A percentile compares a stretch with the other conserved stretches of the same genome.
phyloP scores from a whole-genome alignment of 164 flowering plant genomes.

The Dillenia suffruticosa region DNA sequence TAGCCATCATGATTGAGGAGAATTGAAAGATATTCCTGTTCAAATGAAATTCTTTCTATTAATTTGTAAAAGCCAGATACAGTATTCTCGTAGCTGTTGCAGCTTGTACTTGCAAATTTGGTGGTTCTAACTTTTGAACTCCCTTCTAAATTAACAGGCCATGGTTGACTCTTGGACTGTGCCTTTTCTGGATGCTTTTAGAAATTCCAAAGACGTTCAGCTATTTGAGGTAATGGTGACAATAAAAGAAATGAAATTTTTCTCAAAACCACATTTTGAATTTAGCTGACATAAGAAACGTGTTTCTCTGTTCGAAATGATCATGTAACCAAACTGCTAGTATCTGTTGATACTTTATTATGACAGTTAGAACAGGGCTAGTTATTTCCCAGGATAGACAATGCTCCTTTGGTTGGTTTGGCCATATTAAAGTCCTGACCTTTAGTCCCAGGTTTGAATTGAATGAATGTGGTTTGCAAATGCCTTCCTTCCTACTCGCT shows the following conservation, averaged over 20 bases:
- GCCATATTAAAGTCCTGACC: no score
- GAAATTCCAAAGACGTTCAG: conserved; percentile 45
- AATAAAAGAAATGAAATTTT: not conserved
- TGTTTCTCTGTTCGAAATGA: not conserved
- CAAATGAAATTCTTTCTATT: not conserved
- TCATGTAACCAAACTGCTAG: not conserved
- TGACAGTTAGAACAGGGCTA: no score
- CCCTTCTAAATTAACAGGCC: conserved; percentile 39
- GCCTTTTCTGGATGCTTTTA: conserved; percentile 65
- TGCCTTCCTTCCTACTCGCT: no score
- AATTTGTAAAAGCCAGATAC: not conserved
- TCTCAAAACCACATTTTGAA: no score
- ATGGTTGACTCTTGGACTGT: conserved; percentile 83
- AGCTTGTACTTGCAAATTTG: not conserved
- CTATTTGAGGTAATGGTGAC: conserved; percentile 67
- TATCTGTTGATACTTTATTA: not conserved
- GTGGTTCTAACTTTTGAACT: not conserved
- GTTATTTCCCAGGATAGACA: no score
- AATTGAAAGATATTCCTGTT: not conserved
- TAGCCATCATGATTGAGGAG: not conserved
- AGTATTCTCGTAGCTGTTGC: not conserved
- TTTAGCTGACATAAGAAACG: not conserved
- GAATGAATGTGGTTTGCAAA: no score
- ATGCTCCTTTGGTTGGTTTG: no score
- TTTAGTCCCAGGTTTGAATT: no score